Base-by-base conservation (phyloP, 169 alveolate species). In the Amoebophrya sp. region DNA sequence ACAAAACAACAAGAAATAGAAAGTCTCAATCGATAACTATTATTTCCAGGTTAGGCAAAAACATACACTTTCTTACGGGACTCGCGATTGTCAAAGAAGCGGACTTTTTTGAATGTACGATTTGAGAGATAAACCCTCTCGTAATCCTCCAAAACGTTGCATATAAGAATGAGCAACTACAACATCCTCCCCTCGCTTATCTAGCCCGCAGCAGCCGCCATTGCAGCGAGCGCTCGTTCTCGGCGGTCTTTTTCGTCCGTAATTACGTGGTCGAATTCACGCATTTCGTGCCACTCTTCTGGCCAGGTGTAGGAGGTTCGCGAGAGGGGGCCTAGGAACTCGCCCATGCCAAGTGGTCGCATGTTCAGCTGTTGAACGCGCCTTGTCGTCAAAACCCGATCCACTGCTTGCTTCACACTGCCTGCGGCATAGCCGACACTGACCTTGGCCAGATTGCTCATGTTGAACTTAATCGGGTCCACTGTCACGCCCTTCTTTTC, bases 391-490 rank as follows among this genome's bases (percentile, higher is more conserved):
- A 89, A 55, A 41, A 91, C 93, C 0, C 90, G 90, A 6, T 91
- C 93, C 77, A 91, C 93, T 0, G 90, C 3, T 34, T 65, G 54
- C 76, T 76, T 54, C 40, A 96, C 92, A 34, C 95, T 83, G 33
- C 97, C 97, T 33, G 96, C 96, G 29, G 97, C 90, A 90, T 94
- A 96, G 41, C 97, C 97, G 41, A 92, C 96, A 24, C 96, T 93
- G 6, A 47, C 83, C 83, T 96, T 96, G 36, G 98, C 96, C 29
- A 95, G 92, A 29, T 96, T 95, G 38, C 94, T 93, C 1, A 96
- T 92, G 29, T 95, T 95, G 95, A 96, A 95, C n/a, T 95, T 94
- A 29, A 93, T 93, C 34, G 94, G 96, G 34, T 92, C 93, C 34
- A 93, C 91, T 23, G 92, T 90, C 14, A 95, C 96, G 10, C 95